Evolutionary conservation across 805 yeast species (phyloP), one percentile per base, ranked within the genome.

Genomic region (Metschnikowia chrysomelidarum): DNA sequence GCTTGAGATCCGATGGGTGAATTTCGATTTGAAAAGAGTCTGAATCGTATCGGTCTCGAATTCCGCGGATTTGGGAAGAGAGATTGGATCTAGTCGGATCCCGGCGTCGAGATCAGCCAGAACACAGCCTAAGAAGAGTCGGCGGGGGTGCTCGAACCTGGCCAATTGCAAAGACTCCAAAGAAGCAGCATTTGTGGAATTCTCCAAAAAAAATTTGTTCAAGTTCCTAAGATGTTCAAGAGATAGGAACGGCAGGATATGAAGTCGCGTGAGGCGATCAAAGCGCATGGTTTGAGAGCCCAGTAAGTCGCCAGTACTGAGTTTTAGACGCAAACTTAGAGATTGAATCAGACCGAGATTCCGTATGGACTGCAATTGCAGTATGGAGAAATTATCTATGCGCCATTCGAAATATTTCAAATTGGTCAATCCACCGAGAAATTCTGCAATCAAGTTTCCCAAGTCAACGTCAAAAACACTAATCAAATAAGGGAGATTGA

Each of bases 401-500:
- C 40, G 46, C 70, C 59, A 71, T 27, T 53, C 49, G 28, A 57
- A 49, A 38, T 65, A 68, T 31, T 41, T 46, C 33, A 57, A 53
- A 37, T 46, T 43, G 9, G 27, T 25, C 34, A 67, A 42, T 1
- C 42, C 44, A 1, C 27, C 30, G 32, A 71, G 58, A 20, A 60
- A 61, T 4, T 38, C 34, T 4, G 43, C 32, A 7, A 71, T 50
- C 22, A 35, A 44, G 19, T 41, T 44, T 17, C 54, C 50, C 25
- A 63, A 49, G 4, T 57, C 58, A 19, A 50, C 41, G 30, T 69
- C 70, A 38, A 57, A 56, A 0, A 60, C 51, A 26, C 63, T 60
- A 18, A 69, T 56, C 16, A 71, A 65, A 40, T 69, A 73, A 0
- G 76, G 77, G 4, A 73, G 44, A 16, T 53, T 50, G 2, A 62